Percentiles rank a stretch among this genome's conserved stretches.
Evolutionary conservation across 129 eudicot genomes (phyloP).

Genomic region (Tagetes patula): DNA sequence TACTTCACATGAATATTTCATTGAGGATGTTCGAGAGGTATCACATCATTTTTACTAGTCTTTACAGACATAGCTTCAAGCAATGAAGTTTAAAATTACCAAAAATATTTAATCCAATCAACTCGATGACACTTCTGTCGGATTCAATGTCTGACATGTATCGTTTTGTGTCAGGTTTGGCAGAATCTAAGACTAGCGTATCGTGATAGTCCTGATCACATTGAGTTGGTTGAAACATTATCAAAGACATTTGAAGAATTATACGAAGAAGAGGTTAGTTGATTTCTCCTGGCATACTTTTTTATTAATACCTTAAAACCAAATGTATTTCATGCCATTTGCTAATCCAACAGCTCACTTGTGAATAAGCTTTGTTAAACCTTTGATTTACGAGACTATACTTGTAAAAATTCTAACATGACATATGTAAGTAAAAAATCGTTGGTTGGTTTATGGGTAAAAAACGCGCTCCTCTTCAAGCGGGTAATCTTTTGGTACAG

Average conservation of each 20-base stretch:
- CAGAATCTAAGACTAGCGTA: slow-evolving; percentile 71
- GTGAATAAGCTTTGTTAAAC: neutral
- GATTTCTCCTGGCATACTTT: neutral
- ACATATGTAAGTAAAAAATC: neutral
- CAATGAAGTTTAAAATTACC: neutral
- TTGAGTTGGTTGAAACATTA: slow-evolving; percentile 60
- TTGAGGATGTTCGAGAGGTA: slow-evolving; percentile 95
- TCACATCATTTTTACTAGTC: neutral
- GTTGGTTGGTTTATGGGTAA: neutral
- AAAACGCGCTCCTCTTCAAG: neutral
- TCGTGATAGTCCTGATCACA: slow-evolving; percentile 53
- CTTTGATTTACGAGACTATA: slow-evolving; percentile 5
- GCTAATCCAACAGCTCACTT: slow-evolving; percentile 2
- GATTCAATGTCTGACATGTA: slow-evolving; percentile 17
- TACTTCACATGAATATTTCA: slow-evolving; percentile 87
- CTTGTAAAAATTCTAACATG: slow-evolving; percentile 5
- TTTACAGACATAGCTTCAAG: neutral
- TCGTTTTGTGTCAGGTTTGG: slow-evolving; percentile 63
- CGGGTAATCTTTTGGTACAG: neutral
- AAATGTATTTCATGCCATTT: slow-evolving; percentile 6
- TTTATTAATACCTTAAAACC: neutral
- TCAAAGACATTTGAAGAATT: slow-evolving; percentile 59
- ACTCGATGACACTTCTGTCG: neutral
- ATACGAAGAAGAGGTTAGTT: slow-evolving; percentile 81
- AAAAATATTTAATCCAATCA: neutral